Base-by-base conservation (phyloP, 1,284 basidiomycete species). In the Pascua guehoae region DNA sequence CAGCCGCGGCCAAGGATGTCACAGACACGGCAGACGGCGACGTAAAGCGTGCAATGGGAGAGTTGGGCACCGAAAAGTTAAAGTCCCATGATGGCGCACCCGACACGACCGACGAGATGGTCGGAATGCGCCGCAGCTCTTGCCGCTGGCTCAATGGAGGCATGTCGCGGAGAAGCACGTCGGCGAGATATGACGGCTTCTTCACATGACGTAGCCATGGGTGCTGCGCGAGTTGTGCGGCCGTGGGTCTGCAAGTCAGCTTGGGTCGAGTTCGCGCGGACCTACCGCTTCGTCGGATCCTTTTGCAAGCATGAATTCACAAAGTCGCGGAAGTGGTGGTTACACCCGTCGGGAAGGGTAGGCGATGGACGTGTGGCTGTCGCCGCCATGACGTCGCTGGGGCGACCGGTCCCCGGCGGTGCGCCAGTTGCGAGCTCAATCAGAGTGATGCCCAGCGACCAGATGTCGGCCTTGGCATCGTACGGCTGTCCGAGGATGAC, bases 401-500 rank as follows among this genome's bases (percentile, higher is more conserved):
- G 42, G 36, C 54, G 41, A 12, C 53, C 56, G 4, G 44, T 38
- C 14, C 41, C 49, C 1, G 73, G 73, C 7, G 66, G 67, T 1
- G 57, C 47, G 4, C 73, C 73, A 12, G 66, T 61, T 15, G 68
- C 70, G 11, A 75, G 63, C 57, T 61, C 58, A 44, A 58, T 60
- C 41, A 62, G 45, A 1, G 92, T 88, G 68, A 98, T 93, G 5
- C 94, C 94, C 57, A 98, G 79, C 73, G 89, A 92, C 94, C 94
- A 98, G 41, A 98, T 91, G 70, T 98, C 95, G 5, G 94, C 94
- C 72, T 92, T 95, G 45, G 88, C 87, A 70, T 98, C 93, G 75
- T 98, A 97, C 39, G 85, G 82, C 41, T 89, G 86, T 8, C 88
- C 85, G 17, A 86, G 83, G 12, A 95, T 88, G 10, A 98, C 89